Conservation (phyloP, 2,329 filamentous ascomycete genomes). For the Venturiaceae sp. region DNA sequence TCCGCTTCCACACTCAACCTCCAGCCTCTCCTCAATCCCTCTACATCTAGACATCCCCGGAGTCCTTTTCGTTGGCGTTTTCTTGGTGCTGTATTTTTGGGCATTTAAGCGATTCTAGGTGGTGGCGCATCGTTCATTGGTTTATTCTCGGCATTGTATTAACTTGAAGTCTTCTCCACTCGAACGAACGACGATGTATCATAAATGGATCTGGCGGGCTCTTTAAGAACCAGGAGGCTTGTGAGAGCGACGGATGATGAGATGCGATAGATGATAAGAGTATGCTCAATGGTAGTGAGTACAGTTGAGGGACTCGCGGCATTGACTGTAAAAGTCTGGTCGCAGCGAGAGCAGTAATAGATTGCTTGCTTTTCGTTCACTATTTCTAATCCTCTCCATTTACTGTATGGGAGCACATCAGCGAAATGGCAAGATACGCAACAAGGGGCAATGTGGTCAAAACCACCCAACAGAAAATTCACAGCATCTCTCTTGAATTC, state of each 20-base stretch:
- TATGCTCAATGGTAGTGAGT: neutral
- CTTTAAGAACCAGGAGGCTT: neutral
- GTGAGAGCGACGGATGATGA: no score
- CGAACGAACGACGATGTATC: conserved; percentile 1
- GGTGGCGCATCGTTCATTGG: neutral
- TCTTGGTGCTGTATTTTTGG: neutral
- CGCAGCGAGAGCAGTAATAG: neutral
- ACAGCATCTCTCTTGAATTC: no score
- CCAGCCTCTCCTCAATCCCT: neutral
- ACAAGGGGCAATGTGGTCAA: no score
- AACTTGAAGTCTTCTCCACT: conserved; percentile 4
- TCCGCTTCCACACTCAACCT: neutral
- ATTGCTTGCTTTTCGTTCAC: neutral
- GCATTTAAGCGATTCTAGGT: neutral
- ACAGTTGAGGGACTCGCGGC: neutral
- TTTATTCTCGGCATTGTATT: conserved; percentile 1
- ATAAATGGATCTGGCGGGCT: neutral
- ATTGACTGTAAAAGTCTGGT: neutral
- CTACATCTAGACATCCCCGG: neutral
- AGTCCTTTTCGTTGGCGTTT: neutral
- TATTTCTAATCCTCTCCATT: no score
- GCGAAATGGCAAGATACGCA: no score
- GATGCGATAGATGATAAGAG: neutral
- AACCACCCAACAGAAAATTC: no score
- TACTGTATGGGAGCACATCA: no score